Conservation (phyloP, 2,329 filamentous ascomycete species). For the Colletotrichum nymphaeae region DNA sequence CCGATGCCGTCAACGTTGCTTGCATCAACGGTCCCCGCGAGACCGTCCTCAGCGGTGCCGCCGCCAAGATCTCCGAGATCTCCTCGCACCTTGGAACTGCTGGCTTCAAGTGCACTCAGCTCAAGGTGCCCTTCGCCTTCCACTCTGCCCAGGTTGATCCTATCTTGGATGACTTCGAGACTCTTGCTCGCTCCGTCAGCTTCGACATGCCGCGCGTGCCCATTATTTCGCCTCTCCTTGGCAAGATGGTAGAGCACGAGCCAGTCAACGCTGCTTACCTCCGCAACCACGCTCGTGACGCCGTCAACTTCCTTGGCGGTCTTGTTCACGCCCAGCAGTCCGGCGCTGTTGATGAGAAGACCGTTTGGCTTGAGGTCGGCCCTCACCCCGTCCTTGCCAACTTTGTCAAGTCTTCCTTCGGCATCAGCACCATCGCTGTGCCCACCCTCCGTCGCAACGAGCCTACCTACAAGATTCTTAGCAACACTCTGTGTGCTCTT, state of each 20-base stretch:
- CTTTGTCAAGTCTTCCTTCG: slow-evolving; percentile 71
- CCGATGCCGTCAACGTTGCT: slow-evolving; percentile 62
- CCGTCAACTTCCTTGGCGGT: slow-evolving; percentile 73
- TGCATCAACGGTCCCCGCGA: slow-evolving; percentile 83
- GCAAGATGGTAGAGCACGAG: slow-evolving; percentile 62
- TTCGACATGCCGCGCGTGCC: slow-evolving; percentile 63
- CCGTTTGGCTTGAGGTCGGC: slow-evolving; percentile 76
- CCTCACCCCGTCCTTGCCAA: slow-evolving; percentile 75
- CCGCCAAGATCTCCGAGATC: slow-evolving; percentile 55
- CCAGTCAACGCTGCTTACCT: slow-evolving; percentile 69
- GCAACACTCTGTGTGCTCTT: slow-evolving; percentile 65
- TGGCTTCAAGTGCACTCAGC: slow-evolving; percentile 55
- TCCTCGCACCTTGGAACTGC: slow-evolving; percentile 47
- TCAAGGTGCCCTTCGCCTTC: slow-evolving; percentile 65
- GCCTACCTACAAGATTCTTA: slow-evolving; percentile 72
- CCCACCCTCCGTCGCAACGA: slow-evolving; percentile 74
- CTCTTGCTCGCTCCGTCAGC: slow-evolving; percentile 50
- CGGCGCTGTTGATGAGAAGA: slow-evolving; percentile 69
- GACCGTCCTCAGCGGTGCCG: slow-evolving; percentile 72
- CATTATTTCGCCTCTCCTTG: slow-evolving; percentile 75
- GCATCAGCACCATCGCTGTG: slow-evolving; percentile 60
- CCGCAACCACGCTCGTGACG: slow-evolving; percentile 68
- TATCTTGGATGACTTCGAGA: slow-evolving; percentile 69
- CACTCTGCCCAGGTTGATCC: slow-evolving; percentile 65
- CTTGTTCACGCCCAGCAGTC: slow-evolving; percentile 64